Evolutionary conservation across 306 rosid species (phyloP), one percentile per base, ranked within the genome.

Genomic region (Calophaca sinica): DNA sequence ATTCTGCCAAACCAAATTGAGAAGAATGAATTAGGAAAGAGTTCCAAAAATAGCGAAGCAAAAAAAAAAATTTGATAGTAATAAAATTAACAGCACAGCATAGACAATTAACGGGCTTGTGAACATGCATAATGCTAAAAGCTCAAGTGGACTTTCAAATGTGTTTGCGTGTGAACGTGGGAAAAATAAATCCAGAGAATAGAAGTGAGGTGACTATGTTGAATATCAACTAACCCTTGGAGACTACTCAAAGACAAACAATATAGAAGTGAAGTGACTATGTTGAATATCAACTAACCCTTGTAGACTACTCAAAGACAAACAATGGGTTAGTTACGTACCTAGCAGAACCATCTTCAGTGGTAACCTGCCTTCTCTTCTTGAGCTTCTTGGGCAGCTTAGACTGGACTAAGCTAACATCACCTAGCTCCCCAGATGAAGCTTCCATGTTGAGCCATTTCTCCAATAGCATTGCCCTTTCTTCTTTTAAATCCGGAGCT

Each of bases 301-400:
- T 32, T 11, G 49, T 9, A 42, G 45, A 58, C 75, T 41, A 65
- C 31, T 49, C 61, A 65, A 44, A 70, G 20, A 59, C 54, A 48
- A 3, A 59, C 54, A 48, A 3, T 20, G 39, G 5, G 20, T 15
- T 62, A 75, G 77, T 58, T 53, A 77, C 96, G 45, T 88, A 94
- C 98, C 93, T 91, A 14, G 96, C 54, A 11, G 93, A 89, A 60
- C 98, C 99, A 26, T 92, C 98, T 75, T 92, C 99, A 1, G 84
- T 77, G 12, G 42, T 60, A 41, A 92, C 85, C 5, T 84, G 89
- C 74, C 90, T 88, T 84, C 92, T 90, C 93, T 88, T 92, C 83
- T 94, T 94, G 59, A 94, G 93, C 79, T 89, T 94, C 88, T 92
- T 94, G 13, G 99, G 99, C 61, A 90, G 83, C 86, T 92, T 94